Evolutionary conservation across 1,139 yeast species (phyloP).

Genomic region (Candida mesenterica): DNA sequence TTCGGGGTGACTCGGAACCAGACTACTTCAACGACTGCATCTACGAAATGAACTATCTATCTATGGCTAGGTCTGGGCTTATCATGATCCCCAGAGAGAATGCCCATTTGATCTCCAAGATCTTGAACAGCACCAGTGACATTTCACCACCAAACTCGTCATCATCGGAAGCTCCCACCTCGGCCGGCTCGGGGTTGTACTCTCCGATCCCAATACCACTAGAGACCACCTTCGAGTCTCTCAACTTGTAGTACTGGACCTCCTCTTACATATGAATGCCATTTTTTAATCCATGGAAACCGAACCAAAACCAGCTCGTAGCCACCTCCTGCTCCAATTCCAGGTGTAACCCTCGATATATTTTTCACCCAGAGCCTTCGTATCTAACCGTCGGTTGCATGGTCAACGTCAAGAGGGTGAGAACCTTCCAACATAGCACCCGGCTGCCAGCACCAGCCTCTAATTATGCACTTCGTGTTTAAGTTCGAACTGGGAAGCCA

Average conservation of each 20-base stretch:
- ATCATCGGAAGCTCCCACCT: neutral
- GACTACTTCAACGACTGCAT: conserved; percentile 19
- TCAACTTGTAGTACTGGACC: neutral
- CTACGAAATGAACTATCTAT: conserved; percentile 58
- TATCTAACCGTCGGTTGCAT: too few species aligned
- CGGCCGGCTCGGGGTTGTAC: neutral
- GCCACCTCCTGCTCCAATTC: too few species aligned
- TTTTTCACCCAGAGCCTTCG: too few species aligned
- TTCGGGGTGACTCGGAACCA: conserved; percentile 14
- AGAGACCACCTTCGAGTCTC: neutral
- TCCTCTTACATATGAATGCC: too few species aligned
- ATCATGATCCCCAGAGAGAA: conserved; percentile 60
- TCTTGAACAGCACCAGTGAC: conserved; percentile 5
- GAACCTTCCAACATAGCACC: too few species aligned
- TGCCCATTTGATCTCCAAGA: conserved; percentile 19
- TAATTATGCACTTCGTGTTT: too few species aligned
- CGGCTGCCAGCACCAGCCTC: too few species aligned
- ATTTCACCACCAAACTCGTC: neutral
- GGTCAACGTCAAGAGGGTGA: too few species aligned
- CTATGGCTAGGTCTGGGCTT: conserved; percentile 62
- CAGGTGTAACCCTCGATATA: too few species aligned
- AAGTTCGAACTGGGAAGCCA: too few species aligned
- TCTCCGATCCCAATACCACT: neutral
- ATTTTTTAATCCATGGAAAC: too few species aligned
- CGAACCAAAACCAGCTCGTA: too few species aligned